These are phyloP conservation scores for Stylosanthes scabra DNA, from an alignment of 331 rosid species.

Conservation along the genomic window DNA sequence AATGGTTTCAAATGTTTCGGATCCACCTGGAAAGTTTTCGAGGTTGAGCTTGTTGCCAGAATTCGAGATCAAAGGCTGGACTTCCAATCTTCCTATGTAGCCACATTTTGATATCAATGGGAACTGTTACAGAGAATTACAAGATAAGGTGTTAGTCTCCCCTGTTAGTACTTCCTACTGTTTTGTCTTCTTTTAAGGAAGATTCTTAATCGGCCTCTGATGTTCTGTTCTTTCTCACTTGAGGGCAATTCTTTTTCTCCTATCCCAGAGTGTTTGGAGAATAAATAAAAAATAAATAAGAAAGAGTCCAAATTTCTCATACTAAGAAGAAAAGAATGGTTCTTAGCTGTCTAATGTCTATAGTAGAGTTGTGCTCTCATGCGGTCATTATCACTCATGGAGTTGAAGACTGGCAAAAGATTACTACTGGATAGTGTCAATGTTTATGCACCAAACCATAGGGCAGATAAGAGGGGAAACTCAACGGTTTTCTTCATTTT, in stretches of 20 bases:
- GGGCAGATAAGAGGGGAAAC: conserved; percentile 3
- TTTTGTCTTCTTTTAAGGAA: conserved; percentile 29
- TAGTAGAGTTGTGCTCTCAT: conserved; percentile 26
- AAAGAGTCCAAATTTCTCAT: conserved; percentile 5
- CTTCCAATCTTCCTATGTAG: conserved; percentile 69
- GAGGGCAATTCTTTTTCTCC: not conserved
- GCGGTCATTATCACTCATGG: conserved; percentile 36
- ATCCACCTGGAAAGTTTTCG: conserved; percentile 88
- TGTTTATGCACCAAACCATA: conserved; percentile 4
- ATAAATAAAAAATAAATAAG: not conserved
- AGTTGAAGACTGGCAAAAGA: conserved; percentile 20
- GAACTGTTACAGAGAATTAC: conserved; percentile 64
- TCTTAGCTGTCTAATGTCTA: conserved; percentile 13
- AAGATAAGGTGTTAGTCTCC: not conserved
- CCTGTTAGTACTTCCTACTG: conserved; percentile 13
- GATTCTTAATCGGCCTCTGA: conserved; percentile 23
- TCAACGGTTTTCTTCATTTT: conserved; percentile 19
- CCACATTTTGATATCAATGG: conserved; percentile 87
- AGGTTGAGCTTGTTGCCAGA: conserved; percentile 60
- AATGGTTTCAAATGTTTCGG: conserved; percentile 71
- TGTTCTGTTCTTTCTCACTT: conserved; percentile 21
- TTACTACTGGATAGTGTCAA: conserved; percentile 18
- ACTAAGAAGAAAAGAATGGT: conserved; percentile 9
- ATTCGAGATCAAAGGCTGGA: conserved; percentile 60
- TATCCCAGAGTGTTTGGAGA: not conserved